These are phyloP conservation scores for Aphanomyces cochlioides DNA, from an alignment of 352 stramenopile genomes.

Conservation along the genomic window DNA sequence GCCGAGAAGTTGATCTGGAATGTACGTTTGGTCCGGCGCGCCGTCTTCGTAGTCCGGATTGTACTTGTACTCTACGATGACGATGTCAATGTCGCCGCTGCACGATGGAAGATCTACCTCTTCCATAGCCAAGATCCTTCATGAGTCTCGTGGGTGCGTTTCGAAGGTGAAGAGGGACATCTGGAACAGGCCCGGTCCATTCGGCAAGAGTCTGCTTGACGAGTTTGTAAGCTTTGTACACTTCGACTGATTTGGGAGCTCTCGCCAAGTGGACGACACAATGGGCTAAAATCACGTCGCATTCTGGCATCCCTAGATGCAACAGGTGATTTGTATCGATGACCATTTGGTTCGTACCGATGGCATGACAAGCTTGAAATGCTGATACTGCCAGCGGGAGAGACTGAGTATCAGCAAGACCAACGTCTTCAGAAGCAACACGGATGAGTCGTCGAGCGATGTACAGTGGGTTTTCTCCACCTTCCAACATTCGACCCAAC, in stretches of 20 bases:
- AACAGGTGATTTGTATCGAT: slow-evolving; percentile 31
- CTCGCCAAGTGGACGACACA: slow-evolving; percentile 75
- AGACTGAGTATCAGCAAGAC: slow-evolving; percentile 61
- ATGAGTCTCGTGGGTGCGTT: slow-evolving; percentile 81
- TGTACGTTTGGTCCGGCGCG: slow-evolving; percentile 77
- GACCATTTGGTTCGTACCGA: background rate
- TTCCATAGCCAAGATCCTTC: slow-evolving; percentile 67
- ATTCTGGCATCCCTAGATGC: slow-evolving; percentile 77
- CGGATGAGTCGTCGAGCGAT: slow-evolving; percentile 76
- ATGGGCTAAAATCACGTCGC: slow-evolving; percentile 74
- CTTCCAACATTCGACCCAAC: slow-evolving; percentile 82
- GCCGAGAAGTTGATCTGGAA: slow-evolving; percentile 61
- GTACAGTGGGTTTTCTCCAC: slow-evolving; percentile 79
- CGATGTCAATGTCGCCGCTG: background rate
- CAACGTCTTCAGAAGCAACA: slow-evolving; percentile 82
- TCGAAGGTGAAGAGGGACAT: slow-evolving; percentile 76
- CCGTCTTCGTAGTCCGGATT: slow-evolving; percentile 72
- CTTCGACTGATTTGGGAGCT: slow-evolving; percentile 77
- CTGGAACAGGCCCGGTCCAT: slow-evolving; percentile 45
- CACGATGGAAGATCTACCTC: slow-evolving; percentile 31
- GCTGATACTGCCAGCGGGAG: slow-evolving; percentile 62
- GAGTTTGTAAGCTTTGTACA: slow-evolving; percentile 79
- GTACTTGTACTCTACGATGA: slow-evolving; percentile 60
- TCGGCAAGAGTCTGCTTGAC: slow-evolving; percentile 65
- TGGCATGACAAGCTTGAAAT: slow-evolving; percentile 61